Base-by-base conservation (phyloP, 2,329 filamentous ascomycete genomes). In the Hypoxylon sp. region DNA sequence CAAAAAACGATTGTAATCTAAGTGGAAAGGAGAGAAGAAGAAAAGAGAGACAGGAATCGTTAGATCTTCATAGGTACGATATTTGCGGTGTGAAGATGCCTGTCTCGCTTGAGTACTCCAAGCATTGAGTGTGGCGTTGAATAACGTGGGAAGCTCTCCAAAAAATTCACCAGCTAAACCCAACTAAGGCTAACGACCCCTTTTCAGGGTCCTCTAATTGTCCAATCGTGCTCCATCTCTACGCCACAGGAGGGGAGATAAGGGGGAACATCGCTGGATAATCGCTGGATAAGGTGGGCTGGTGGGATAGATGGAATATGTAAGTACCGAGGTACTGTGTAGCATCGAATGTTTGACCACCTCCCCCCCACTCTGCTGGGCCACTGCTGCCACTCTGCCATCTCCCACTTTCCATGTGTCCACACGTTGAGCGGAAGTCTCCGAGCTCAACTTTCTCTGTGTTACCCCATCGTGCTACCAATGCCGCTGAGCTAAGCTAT, bases 41-140 rank as follows among this genome's bases (percentile, higher is more conserved):
- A 31, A 60, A 58, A 61, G 56, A 57, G 53, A 57, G 54, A n/a
- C 31, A 35, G 31, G 48, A 52, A 55, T 48, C 48, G 47, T 7
- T n/a, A 21, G 15, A 41, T 63, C 52, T 48, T 53, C 56, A 63
- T 63, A 46, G 60, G 60, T 63, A 57, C 60, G 60, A 57, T 63
- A 46, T 63, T 62, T 63, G 60, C 60, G 60, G 60, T 63, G 60
- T 55, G n/a, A n/a, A 58, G 56, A 55, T 48, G 29, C 41, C 51
- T 18, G 26, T 45, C 48, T 55, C 29, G 29, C 29, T 33, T 33
- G 29, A 3, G 27, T 29, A 29, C 29, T 31, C 7, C 48, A 55
- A 31, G 43, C 54, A 21, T 18, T 4, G 11, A 35, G 5, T 35
- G 31, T 35, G 26, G 18, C 27, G 31, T 38, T 50, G 27, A 23